Conservation (phyloP, 129 eudicot species). For the Centrapalus pauciflorus region DNA sequence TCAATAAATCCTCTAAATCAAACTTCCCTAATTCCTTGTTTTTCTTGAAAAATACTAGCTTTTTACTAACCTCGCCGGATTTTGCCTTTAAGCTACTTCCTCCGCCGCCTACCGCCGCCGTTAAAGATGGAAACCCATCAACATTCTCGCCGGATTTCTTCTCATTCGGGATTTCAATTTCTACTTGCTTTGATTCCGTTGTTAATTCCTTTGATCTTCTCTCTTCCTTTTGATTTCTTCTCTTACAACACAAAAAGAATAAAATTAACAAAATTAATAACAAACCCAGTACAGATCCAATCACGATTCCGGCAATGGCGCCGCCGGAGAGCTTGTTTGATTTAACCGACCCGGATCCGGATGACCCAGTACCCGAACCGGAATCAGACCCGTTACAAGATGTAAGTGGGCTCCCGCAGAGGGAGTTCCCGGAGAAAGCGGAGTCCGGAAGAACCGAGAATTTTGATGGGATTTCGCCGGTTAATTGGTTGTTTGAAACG, state of each 20-base stretch:
- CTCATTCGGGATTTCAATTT: constrained; percentile 30
- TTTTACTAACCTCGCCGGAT: constrained; percentile 38
- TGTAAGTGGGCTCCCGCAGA: constrained; percentile 63
- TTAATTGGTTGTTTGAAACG: constrained; percentile 57
- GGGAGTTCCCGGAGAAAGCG: constrained; percentile 54
- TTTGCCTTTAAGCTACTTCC: constrained; percentile 24
- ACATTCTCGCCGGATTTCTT: constrained; percentile 17
- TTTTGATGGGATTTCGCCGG: constrained; percentile 48
- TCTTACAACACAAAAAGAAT: constrained; percentile 50
- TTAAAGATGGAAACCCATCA: constrained; percentile 13
- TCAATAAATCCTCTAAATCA: constrained; percentile 76
- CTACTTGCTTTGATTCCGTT: constrained; percentile 28
- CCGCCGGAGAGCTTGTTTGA: constrained; percentile 60
- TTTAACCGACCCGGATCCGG: background rate
- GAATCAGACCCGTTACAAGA: constrained; percentile 30
- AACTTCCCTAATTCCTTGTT: constrained; percentile 34
- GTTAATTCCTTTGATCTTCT: constrained; percentile 12
- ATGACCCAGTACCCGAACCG: background rate
- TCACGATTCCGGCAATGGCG: constrained; percentile 78
- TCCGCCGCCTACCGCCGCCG: constrained; percentile 30
- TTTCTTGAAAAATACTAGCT: constrained; percentile 55
- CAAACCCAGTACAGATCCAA: constrained; percentile 51
- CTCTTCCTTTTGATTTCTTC: constrained; percentile 20
- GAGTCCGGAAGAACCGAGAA: constrained; percentile 31
- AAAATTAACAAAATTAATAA: constrained; percentile 37